Base-by-base conservation (phyloP, 1,139 yeast species). In the Nakaseomyces delphensis region DNA sequence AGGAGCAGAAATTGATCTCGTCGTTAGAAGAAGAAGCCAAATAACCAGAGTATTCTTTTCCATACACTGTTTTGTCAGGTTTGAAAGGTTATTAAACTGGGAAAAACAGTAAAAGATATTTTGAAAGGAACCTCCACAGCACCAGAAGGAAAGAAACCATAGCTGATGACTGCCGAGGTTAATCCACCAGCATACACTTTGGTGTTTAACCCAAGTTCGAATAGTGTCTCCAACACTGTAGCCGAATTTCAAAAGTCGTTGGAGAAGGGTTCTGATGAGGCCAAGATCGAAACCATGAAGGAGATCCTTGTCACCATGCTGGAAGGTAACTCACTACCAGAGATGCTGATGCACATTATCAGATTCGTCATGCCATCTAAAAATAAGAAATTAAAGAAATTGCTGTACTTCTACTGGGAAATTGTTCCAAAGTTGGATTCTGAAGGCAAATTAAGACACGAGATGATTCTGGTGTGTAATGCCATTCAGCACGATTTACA, bases 391-490 rank as follows among this genome's bases (percentile, higher is more conserved):
- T 76, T 93, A 66, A 93, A 93, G 71, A 91, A 89, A 65, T 72
- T 93, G 59, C 71, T 93, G 53, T 93, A 91, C 60, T 86, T 87
- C 60, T 93, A 93, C 70, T 93, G 98, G 98, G 99, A 93, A 65
- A 86, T 89, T 45, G 93, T 96, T 62, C 95, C 96, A 43, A 93
- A 93, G 67, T 71, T 81, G 55, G 95, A 86, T 55, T 72, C 76
- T 39, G 81, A 82, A 42, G 98, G 98, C 4, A 85, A 85, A 63
- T 77, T 93, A 72, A 85, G 87, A 69, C 97, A 89, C 65, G 99
- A 93, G 67, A 91, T 93, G 97, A 91, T 93, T 67, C 77, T 93
- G 53, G 98, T 91, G 41, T 91, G 97, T 69, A 93, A 93, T 63
- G 96, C 97, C 44, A 86, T 93, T 57, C 95, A 93, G 65, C 87